Percentiles rank a stretch among this genome's conserved stretches.
Evolutionary conservation across 129 eudicot genomes (phyloP).

Genomic region (Artemisia tridentata): DNA sequence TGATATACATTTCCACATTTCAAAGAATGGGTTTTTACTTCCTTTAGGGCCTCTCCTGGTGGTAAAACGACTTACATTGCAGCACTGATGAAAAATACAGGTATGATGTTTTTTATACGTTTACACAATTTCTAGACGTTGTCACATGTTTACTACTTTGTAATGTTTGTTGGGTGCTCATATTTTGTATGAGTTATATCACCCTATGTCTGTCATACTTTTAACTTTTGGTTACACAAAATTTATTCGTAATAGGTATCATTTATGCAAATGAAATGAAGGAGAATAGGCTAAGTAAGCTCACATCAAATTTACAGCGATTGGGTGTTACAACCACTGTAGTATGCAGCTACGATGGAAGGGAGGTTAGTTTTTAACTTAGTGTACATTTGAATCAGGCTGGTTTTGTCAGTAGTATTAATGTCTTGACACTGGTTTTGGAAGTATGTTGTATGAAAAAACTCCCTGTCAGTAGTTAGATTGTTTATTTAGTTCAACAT

Average conservation of each 20-base stretch:
- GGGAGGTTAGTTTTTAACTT: slow-evolving; percentile 57
- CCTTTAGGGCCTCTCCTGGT: slow-evolving; percentile 93
- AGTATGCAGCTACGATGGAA: slow-evolving; percentile 89
- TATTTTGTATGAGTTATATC: not conserved
- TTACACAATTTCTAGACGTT: not conserved
- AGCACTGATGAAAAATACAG: slow-evolving; percentile 91
- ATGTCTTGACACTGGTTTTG: too few relatives aligned
- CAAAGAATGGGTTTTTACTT: not conserved
- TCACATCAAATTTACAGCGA: slow-evolving; percentile 75
- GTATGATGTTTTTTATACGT: slow-evolving; percentile 31
- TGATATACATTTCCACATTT: too few relatives aligned
- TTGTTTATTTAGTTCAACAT: too few relatives aligned
- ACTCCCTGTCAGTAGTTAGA: too few relatives aligned
- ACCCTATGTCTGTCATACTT: not conserved
- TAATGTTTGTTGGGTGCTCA: not conserved
- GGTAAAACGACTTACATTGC: slow-evolving; percentile 96
- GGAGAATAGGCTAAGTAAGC: slow-evolving; percentile 69
- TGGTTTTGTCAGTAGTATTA: too few relatives aligned
- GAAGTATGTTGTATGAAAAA: too few relatives aligned
- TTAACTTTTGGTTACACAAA: slow-evolving; percentile 4
- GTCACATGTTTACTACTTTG: not conserved
- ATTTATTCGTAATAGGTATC: slow-evolving; percentile 47
- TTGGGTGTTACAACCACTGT: slow-evolving; percentile 95
- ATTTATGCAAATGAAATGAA: slow-evolving; percentile 93
- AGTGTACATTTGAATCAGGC: not conserved